These are phyloP conservation scores for Cytospora paraplurivora DNA, from an alignment of 2,329 filamentous ascomycete genomes.

Conservation along the genomic window DNA sequence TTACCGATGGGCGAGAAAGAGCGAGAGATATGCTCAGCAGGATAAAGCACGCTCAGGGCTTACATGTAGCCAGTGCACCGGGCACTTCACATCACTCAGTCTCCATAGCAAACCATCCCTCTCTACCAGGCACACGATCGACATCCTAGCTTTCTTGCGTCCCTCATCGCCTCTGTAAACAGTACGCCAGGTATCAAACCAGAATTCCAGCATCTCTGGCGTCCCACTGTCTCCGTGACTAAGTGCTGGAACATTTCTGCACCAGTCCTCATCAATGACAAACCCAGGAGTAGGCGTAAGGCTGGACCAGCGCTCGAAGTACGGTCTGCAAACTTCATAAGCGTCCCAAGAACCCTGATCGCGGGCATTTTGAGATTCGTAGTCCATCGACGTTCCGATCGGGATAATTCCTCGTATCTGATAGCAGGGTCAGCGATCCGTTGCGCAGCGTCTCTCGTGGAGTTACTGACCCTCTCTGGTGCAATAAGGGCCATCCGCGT, in stretches of 20 bases:
- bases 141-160: constrained; percentile 49
- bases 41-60: constrained; percentile 27
- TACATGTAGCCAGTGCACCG: constrained; percentile 56
- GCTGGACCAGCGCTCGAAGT: constrained; percentile 47
- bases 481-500: constrained; percentile 54
- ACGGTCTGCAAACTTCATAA: constrained; percentile 43
- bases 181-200: constrained; percentile 47
- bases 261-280: constrained; percentile 49
- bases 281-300: constrained; percentile 45
- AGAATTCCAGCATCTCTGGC: constrained; percentile 45
- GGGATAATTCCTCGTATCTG: constrained; percentile 52
- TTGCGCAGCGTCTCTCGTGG: background rate
- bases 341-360: constrained; percentile 55
- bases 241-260: constrained; percentile 46
- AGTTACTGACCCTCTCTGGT: constrained; percentile 45
- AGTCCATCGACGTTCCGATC: constrained; percentile 57
- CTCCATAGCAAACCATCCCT: constrained; percentile 51
- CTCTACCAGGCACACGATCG: constrained; percentile 47
- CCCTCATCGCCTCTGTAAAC: constrained; percentile 54
- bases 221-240: constrained; percentile 46
- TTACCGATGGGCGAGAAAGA: background rate
- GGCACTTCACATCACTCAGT: constrained; percentile 51
- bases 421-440: background rate
- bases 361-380: constrained; percentile 50
- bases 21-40: no score